Evolutionary conservation across 1,284 basidiomycete species (phyloP).

Genomic region (Rhodotorula sp.): DNA sequence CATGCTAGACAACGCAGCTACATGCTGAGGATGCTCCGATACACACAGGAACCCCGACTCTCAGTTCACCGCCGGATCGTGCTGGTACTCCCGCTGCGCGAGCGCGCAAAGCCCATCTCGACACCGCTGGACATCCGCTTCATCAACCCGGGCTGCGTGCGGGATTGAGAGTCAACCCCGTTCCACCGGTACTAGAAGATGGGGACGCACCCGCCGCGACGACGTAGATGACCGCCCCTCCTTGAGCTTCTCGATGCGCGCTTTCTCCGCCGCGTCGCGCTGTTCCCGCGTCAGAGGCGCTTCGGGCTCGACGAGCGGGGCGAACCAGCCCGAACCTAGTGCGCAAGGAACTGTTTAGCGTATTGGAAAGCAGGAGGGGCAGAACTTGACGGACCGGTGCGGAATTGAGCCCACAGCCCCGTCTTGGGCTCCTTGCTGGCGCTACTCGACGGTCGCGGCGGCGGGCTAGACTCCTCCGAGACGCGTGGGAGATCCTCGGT

Average conservation of each 20-base stretch:
- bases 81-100: background rate
- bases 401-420: conserved; percentile 22
- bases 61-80: background rate
- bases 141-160: conserved; percentile 19
- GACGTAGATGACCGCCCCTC: conserved; percentile 5
- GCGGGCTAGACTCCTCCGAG: conserved; percentile 6
- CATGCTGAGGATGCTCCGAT: background rate
- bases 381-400: conserved; percentile 16
- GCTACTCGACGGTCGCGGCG: background rate
- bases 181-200: background rate
- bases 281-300: conserved; percentile 15
- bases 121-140: conserved; percentile 36
- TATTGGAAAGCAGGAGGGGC: background rate
- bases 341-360: no score
- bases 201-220: conserved; percentile 4
- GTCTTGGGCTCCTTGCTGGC: background rate
- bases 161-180: background rate
- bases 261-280: conserved; percentile 14
- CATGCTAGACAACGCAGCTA: background rate
- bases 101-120: conserved; percentile 18
- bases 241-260: conserved; percentile 34
- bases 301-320: conserved; percentile 31
- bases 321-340: conserved; percentile 40
- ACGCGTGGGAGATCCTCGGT: conserved; percentile 19
- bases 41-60: background rate